Evolutionary conservation across 2,329 filamentous ascomycete genomes (phyloP).

Genomic region (Penicillium sp.): DNA sequence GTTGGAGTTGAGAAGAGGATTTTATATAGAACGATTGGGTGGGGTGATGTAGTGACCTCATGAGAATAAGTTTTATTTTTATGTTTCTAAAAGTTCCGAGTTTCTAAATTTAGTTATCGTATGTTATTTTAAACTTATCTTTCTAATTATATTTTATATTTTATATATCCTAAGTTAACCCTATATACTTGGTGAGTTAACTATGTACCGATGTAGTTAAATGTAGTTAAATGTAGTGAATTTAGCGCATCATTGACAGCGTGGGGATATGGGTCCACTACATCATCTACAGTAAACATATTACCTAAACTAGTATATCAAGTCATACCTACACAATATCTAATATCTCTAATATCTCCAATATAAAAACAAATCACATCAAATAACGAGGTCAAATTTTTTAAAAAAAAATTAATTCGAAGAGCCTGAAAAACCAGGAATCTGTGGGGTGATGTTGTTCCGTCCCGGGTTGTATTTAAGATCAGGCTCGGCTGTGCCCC

Average conservation of each 20-base stretch:
- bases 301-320: neutral
- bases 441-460: slow-evolving; percentile 10
- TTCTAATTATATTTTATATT: neutral
- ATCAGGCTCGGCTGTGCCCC: slow-evolving; percentile 10
- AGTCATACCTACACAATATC: neutral
- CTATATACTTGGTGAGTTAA: no score
- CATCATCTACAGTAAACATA: neutral
- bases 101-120: neutral
- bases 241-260: neutral
- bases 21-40: neutral
- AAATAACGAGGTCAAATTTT: neutral
- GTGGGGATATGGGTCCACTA: slow-evolving; percentile 1
- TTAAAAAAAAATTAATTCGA: neutral
- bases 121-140: neutral
- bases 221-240: no score
- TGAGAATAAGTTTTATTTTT: neutral
- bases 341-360: no score
- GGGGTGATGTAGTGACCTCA: slow-evolving; percentile 3
- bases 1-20: neutral
- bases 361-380: no score
- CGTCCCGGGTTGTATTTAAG: slow-evolving; percentile 11
- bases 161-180: no score
- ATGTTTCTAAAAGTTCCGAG: no score
- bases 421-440: slow-evolving; percentile 11
- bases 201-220: no score